Evolutionary conservation across 1,284 basidiomycete species (phyloP).

Genomic region (Ustilago xerochloae): DNA sequence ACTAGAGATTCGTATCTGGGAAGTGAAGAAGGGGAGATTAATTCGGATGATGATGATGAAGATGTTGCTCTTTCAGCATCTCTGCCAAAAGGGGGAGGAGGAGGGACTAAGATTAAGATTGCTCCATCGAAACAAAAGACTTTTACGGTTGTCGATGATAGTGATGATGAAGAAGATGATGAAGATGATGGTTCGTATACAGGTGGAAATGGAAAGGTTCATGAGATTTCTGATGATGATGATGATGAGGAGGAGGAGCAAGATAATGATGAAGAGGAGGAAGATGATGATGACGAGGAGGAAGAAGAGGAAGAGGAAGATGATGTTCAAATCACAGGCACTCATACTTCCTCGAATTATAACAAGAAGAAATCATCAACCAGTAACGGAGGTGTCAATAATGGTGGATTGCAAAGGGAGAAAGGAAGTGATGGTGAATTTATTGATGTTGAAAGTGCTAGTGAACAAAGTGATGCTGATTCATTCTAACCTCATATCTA

Average conservation of each 20-base stretch:
- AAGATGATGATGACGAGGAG: constrained; percentile 31
- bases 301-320: constrained; percentile 25
- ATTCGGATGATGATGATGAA: constrained; percentile 37
- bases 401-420: constrained; percentile 35
- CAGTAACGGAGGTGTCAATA: neutral
- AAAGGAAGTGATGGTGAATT: constrained; percentile 49
- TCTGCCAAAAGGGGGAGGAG: neutral
- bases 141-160: constrained; percentile 20
- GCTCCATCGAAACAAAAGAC: constrained; percentile 11
- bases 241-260: constrained; percentile 26
- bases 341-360: neutral
- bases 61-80: constrained; percentile 27
- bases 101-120: constrained; percentile 23
- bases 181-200: constrained; percentile 7
- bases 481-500: constrained; percentile 16
- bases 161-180: constrained; percentile 23
- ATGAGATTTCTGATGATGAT: constrained; percentile 21
- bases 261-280: constrained; percentile 22
- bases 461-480: constrained; percentile 47
- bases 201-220: neutral
- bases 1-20: constrained; percentile 5
- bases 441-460: constrained; percentile 50
- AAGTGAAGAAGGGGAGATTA: constrained; percentile 48
- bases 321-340: constrained; percentile 25
- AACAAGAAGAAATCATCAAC: constrained; percentile 8